Evolutionary conservation across 257 asterid species (phyloP).

Genomic region (Solanum pimpinellifolium): DNA sequence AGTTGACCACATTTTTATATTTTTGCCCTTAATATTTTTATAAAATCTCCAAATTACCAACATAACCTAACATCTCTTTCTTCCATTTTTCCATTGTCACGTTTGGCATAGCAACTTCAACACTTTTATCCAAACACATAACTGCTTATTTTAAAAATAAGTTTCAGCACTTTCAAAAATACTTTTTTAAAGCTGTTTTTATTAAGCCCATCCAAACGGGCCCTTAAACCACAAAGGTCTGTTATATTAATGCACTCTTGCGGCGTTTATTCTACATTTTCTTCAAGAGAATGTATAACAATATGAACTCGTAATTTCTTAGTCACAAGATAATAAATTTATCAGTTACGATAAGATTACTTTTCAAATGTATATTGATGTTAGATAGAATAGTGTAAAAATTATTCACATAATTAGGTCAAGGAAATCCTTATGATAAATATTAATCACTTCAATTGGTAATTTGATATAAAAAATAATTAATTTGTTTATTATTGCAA

Average conservation of each 20-base stretch:
- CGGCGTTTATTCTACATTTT: background rate
- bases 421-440: background rate
- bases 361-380: background rate
- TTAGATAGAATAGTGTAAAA: background rate
- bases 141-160: too few species aligned
- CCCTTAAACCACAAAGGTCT: background rate
- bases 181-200: too few species aligned
- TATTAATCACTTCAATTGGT: background rate
- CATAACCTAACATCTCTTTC: too few species aligned
- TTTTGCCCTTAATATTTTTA: too few species aligned
- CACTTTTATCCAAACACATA: too few species aligned
- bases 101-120: too few species aligned
- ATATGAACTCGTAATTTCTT: background rate
- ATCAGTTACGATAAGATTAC: fast-evolving
- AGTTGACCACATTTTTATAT: too few species aligned
- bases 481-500: background rate
- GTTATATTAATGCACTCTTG: background rate
- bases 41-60: too few species aligned
- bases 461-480: background rate
- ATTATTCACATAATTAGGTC: background rate
- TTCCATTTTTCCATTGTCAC: too few species aligned
- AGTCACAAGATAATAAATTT: background rate
- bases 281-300: too few species aligned
- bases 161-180: too few species aligned
- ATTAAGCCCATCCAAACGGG: too few species aligned